Base-by-base conservation (phyloP, 495 filamentous ascomycete species). In the Xeromyces bisporus region DNA sequence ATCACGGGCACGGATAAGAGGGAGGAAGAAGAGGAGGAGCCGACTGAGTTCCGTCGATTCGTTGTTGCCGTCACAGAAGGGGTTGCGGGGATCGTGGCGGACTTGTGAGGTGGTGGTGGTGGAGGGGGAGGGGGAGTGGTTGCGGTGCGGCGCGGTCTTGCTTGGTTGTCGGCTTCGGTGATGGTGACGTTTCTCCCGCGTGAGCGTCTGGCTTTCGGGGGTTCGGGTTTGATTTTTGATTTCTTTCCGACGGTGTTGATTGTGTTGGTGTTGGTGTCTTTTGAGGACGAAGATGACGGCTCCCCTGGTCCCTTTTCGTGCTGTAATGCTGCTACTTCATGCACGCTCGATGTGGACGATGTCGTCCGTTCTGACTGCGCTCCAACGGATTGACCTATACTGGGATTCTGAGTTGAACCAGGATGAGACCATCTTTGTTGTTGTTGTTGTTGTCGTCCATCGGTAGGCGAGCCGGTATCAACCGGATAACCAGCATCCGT, bases 251-350 rank as follows among this genome's bases (percentile, higher is more conserved):
- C n/a, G 20, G 43, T 42, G 23, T 31, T 33, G 10, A 42, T 45
- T 4, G 24, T 18, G 14, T 24, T 34, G 23, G 32, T 41, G n/a
- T 48, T 49, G 35, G 60, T 75, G 31, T 71, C 62, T 47, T 79
- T 89, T 7, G 80, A 81, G 12, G 83, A 21, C 4, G 20, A 21
- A 21, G 20, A 9, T 9, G 20, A 21, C 20, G 20, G 20, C 5
- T 21, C 86, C 43, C 85, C 70, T 25, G 92, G 70, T 2, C 85
- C 86, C 1, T 83, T 85, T 44, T 80, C 85, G 45, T 85, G 84
- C 38, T 65, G 80, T 31, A 83, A 77, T 1, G 70, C 64, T 9
- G 84, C 84, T 18, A 91, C 70, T 37, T 83, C 76, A 18, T 78
- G 59, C 13, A 93, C 73, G 44, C 77, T 84, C 30, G 81, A 56